These are phyloP conservation scores for Tolypocladium capitatum DNA, from an alignment of 2,329 filamentous ascomycete species.

Conservation along the genomic window DNA sequence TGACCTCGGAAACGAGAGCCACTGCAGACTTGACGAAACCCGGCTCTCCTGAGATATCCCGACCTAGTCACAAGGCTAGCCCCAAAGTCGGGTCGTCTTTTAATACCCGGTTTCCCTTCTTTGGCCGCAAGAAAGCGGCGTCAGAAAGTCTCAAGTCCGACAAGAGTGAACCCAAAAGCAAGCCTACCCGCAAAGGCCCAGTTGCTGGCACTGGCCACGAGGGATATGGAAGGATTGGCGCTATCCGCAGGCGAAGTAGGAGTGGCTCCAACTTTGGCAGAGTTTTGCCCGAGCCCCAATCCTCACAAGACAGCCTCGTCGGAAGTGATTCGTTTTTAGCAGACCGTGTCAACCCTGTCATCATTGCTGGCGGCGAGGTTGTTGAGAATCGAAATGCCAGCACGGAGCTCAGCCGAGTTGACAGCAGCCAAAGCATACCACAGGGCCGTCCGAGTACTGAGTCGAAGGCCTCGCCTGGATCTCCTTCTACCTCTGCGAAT, in stretches of 20 bases:
- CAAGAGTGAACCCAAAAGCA: constrained; percentile 30
- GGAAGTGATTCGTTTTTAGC: constrained; percentile 44
- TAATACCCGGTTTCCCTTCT: constrained; percentile 61
- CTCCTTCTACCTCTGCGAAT: constrained; percentile 26
- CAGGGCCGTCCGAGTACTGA: constrained; percentile 28
- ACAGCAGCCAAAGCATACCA: constrained; percentile 35
- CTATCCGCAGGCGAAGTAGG: constrained; percentile 48
- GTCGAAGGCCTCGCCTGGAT: constrained; percentile 25
- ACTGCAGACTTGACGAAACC: constrained; percentile 9
- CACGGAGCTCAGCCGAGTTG: constrained; percentile 32
- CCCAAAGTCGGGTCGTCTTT: constrained; percentile 42
- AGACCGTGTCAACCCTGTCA: constrained; percentile 50
- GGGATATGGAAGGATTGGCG: constrained; percentile 58
- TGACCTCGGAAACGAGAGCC: constrained; percentile 4
- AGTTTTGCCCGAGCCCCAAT: constrained; percentile 28
- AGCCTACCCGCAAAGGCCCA: constrained; percentile 55
- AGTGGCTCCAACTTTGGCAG: constrained; percentile 36
- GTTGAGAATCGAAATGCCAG: constrained; percentile 46
- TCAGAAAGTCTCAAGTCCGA: constrained; percentile 33
- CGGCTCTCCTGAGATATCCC: constrained; percentile 8
- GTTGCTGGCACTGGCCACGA: constrained; percentile 90
- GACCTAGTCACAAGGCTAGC: constrained; percentile 31
- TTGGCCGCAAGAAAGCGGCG: constrained; percentile 56
- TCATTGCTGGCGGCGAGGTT: constrained; percentile 51
- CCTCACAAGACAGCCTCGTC: constrained; percentile 38